These are phyloP conservation scores for Serendipita vermifera DNA, from an alignment of 768 basidiomycete species.

Conservation along the genomic window DNA sequence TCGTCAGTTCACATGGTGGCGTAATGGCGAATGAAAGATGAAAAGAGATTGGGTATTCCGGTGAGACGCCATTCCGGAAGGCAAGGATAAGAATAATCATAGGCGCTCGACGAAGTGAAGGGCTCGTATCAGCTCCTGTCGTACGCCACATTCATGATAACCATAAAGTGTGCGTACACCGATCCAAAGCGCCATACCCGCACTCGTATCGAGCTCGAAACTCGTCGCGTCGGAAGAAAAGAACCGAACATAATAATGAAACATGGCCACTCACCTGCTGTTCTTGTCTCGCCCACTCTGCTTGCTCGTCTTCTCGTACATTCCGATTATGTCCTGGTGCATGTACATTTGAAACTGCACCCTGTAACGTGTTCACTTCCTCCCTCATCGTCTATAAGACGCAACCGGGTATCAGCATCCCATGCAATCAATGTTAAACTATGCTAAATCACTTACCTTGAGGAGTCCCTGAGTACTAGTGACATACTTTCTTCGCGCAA, in stretches of 20 bases:
- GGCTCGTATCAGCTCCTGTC: too few species aligned
- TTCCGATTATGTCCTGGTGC: slow-evolving; percentile 11
- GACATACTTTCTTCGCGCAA: slow-evolving; percentile 63
- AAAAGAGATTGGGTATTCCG: too few species aligned
- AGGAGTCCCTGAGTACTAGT: slow-evolving; percentile 60
- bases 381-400: slow-evolving; percentile 54
- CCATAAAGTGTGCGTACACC: too few species aligned
- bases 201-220: too few species aligned
- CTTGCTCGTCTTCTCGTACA: slow-evolving; percentile 45
- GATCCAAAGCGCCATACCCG: too few species aligned
- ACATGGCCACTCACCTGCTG: slow-evolving; percentile 49
- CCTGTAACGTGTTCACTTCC: slow-evolving; percentile 33
- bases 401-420: slow-evolving; percentile 11
- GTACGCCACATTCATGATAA: too few species aligned
- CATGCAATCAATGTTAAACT: slow-evolving; percentile 5
- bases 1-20: neutral
- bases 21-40: too few species aligned
- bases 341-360: neutral
- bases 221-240: neutral
- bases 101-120: too few species aligned
- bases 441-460: slow-evolving; percentile 40
- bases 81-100: too few species aligned
- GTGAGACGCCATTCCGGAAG: too few species aligned
- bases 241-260: slow-evolving; percentile 11
- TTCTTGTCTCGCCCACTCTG: slow-evolving; percentile 73